Evolutionary conservation across 2,329 filamentous ascomycete genomes (phyloP), one percentile per base, ranked within the genome.

Genomic region (Ascochyta koolunga): DNA sequence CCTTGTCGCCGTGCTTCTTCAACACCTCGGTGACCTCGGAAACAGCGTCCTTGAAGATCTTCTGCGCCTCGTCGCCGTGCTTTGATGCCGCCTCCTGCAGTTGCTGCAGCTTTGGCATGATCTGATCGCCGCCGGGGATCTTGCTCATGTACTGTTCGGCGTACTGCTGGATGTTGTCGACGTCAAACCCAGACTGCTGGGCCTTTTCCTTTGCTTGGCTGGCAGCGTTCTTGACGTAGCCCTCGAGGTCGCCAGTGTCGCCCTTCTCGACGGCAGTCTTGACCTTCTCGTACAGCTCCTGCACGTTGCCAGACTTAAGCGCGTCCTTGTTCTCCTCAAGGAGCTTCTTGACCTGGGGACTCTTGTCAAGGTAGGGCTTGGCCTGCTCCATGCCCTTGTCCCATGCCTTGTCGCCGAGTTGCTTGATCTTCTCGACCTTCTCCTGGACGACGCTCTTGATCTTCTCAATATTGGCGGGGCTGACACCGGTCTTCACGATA

Each of bases 301-400:
- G 77, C 13, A 84, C 75, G 62, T 91, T 88, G 15, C 88, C 88
- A 58, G 84, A 77, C 77, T 89, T 90, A 42, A 93, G 75, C 0
- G 81, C 74, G 50, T 89, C 86, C 40, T 82, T 80, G 72, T 93
- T 92, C 67, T 89, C 79, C 77, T 90, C 87, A 1, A 92, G 70
- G 0, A 91, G 72, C 73, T 90, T 80, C 79, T 90, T 91, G 54
- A 90, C 76, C 76, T 89, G 79, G n/a, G 89, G 88, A 73, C 85
- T 89, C 80, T 91, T 91, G 62, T 91, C 88, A 0, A 92, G 80
- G 54, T 86, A 83, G 0, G 89, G 88, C 78, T 89, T 86, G 31
- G 85, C 86, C 73, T 90, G 80, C 74, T 91, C 86, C 40, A 89
- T 68, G 0, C 84, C 87, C 77, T 90, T 88, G 60, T 86, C 79